Percentiles rank a stretch among this genome's conserved stretches.
phyloP scores from a whole-genome alignment of 192 early-diverging fungal species.

The Coemansia sp. region DNA sequence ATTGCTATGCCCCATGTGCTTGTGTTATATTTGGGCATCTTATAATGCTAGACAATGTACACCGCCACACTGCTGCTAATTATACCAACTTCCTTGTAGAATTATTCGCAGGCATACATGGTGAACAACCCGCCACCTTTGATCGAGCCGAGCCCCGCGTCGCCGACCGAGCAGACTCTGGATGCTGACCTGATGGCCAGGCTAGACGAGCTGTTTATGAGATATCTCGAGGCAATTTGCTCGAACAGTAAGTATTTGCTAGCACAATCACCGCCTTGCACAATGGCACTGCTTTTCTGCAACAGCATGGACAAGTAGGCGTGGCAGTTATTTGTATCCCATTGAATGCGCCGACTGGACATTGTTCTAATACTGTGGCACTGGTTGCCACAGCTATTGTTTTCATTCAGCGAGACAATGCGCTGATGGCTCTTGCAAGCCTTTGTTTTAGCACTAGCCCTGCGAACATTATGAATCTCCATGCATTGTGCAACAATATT shows the following conservation, averaged over 20 bases:
- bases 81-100: slow-evolving; percentile 23
- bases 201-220: slow-evolving; percentile 66
- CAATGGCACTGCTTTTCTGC: not conserved
- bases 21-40: not conserved
- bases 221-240: slow-evolving; percentile 64
- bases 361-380: no score
- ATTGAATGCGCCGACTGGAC: no score
- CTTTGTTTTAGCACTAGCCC: not conserved
- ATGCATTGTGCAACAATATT: not conserved
- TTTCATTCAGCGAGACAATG: no score
- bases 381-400: no score
- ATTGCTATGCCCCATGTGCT: not conserved
- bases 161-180: slow-evolving; percentile 47
- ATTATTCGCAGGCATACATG: slow-evolving; percentile 50
- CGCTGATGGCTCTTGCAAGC: no score
- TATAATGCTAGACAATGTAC: not conserved
- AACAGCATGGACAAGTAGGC: no score
- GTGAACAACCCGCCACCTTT: slow-evolving; percentile 21
- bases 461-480: not conserved
- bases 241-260: slow-evolving; percentile 58
- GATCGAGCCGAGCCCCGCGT: slow-evolving; percentile 41
- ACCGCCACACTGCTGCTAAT: slow-evolving; percentile 9
- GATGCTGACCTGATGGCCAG: slow-evolving; percentile 43
- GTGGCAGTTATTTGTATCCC: no score
- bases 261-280: slow-evolving; percentile 1